Evolutionary conservation across 2,329 filamentous ascomycete species (phyloP), one percentile per base, ranked within the genome.

Genomic region (Aureobasidium mangrovei): DNA sequence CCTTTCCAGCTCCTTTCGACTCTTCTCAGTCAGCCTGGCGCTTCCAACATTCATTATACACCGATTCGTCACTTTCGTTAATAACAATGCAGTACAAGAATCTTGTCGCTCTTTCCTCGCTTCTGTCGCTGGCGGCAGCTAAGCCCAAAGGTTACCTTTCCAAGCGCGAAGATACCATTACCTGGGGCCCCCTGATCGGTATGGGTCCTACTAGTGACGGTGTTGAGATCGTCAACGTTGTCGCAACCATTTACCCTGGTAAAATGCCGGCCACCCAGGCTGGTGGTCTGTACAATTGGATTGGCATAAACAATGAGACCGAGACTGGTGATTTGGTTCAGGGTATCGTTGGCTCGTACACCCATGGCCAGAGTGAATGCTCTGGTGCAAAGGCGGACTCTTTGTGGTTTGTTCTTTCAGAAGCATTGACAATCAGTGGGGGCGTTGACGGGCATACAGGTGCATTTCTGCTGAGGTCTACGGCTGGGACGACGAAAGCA

Each of bases 391-490:
- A 58, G 12, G 62, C 59, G 35, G 59, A 62, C 38, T 55, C 56
- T n/a, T 55, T 57, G 7, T 61, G 62, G 62, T 53, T 45, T 8
- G 41, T n/a, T 8, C 4, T 1, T 4, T 43, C 2, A 1, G 28
- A 12, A 10, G 35, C n/a, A 48, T 48, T 29, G 18, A 18, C 18
- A 18, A 18, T 18, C 18, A 18, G 18, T 18, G 18, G 18, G 32
- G 32, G 10, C 10, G 32, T 7, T 35, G 32, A 18, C 18, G 18
- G 18, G 18, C 18, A 18, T 18, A 3, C 2, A 53, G 52, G 52
- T 64, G 62, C 35, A 58, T 64, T 38, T 61, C 60, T 7, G 61
- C 63, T 29, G 62, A 63, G 52, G 62, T 64, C 2, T 65, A 62
- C 39, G 61, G 62, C 33, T 36, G 54, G 36, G 59, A 60, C 41